A percentile compares a stretch with the other conserved stretches of the same genome.
Conservation (phyloP, 371 early-diverging fungal genomes). For the Rhizopus microsporus region DNA sequence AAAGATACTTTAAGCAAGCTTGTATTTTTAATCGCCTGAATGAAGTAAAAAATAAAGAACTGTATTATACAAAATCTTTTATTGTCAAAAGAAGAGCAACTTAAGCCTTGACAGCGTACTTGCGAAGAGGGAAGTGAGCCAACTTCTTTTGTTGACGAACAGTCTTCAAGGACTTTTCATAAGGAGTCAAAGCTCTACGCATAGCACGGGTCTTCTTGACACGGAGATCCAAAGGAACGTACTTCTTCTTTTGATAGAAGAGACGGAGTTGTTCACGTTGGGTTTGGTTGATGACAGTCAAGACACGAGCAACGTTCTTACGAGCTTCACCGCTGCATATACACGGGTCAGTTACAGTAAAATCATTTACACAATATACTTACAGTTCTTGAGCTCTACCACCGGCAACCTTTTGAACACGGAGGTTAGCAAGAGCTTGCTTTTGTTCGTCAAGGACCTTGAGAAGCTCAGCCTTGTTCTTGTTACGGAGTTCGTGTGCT, state of each 20-base stretch:
- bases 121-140: constrained; percentile 80
- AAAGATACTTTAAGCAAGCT: constrained; percentile 1
- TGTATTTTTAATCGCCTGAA: background rate
- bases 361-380: constrained; percentile 16
- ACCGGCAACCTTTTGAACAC: constrained; percentile 87
- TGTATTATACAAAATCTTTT: background rate
- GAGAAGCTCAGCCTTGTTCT: constrained; percentile 84
- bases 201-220: constrained; percentile 95
- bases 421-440: constrained; percentile 84
- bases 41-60: background rate
- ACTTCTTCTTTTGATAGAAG: constrained; percentile 65
- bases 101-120: constrained; percentile 83
- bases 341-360: background rate
- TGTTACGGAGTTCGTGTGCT: constrained; percentile 74
- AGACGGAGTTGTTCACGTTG: constrained; percentile 78
- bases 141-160: constrained; percentile 78
- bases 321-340: constrained; percentile 60
- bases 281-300: constrained; percentile 89
- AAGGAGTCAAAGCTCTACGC: constrained; percentile 84
- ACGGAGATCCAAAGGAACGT: constrained; percentile 83
- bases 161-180: constrained; percentile 69
- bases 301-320: constrained; percentile 88
- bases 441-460: constrained; percentile 87
- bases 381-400: constrained; percentile 78
- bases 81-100: constrained; percentile 11